Percentiles rank a stretch among this genome's conserved stretches.
These are phyloP conservation scores for Septoria petroselini DNA, from an alignment of 2,329 filamentous ascomycete genomes.

Conservation along the genomic window DNA sequence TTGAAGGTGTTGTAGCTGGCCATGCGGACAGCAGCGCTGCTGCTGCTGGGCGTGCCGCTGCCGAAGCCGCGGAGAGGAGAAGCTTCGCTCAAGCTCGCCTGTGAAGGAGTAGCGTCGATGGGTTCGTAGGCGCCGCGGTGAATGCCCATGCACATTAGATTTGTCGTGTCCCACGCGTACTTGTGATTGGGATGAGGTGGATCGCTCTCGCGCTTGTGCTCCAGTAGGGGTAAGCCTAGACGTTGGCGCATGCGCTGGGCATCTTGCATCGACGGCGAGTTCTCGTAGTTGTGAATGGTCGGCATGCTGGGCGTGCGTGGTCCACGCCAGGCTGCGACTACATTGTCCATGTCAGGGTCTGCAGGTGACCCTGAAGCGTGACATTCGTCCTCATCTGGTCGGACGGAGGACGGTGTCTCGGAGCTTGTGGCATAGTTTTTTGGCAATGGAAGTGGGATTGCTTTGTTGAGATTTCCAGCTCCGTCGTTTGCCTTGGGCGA, in stretches of 20 bases:
- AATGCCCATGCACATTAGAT: slow-evolving; percentile 19
- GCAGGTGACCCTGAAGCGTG: slow-evolving; percentile 8
- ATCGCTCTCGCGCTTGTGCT: slow-evolving; percentile 8
- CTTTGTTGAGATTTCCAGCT: slow-evolving; percentile 2
- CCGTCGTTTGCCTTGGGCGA: slow-evolving; percentile 4
- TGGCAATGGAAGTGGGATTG: slow-evolving; percentile 1
- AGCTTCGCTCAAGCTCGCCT: not conserved
- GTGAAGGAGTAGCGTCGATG: slow-evolving; percentile 5
- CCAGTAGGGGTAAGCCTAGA: slow-evolving; percentile 15
- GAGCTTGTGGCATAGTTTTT: not conserved
- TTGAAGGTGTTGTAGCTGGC: slow-evolving; percentile 7
- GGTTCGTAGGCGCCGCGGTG: slow-evolving; percentile 9
- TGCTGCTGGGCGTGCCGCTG: not conserved
- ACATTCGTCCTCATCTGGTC: not conserved
- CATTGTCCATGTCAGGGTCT: slow-evolving; percentile 14
- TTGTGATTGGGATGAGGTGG: slow-evolving; percentile 18
- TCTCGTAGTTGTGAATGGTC: slow-evolving; percentile 1
- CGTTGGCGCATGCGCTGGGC: slow-evolving; percentile 15
- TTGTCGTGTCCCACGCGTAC: slow-evolving; percentile 19
- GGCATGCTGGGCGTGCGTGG: slow-evolving; percentile 12
- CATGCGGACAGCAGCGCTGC: not conserved
- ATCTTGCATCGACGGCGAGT: slow-evolving; percentile 10
- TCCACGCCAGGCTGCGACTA: slow-evolving; percentile 15
- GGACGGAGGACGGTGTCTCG: not conserved
- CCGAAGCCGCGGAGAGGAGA: slow-evolving; percentile 12